These are phyloP conservation scores for Plasmodium adleri DNA, from an alignment of 169 alveolate genomes.

Conservation along the genomic window DNA sequence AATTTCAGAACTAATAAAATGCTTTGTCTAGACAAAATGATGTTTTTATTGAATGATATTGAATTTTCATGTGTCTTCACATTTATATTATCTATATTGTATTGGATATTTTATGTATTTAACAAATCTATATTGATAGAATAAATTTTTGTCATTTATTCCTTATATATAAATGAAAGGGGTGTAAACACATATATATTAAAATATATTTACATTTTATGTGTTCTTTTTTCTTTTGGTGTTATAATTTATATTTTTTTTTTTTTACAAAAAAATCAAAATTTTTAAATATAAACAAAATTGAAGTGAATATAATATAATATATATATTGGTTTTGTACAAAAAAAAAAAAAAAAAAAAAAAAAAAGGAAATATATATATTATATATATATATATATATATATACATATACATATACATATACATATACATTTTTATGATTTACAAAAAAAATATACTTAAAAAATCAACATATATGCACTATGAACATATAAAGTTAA, in stretches of 20 bases:
- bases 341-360: no score
- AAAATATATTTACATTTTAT: not conserved
- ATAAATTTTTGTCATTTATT: not conserved
- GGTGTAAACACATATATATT: constrained; percentile 1
- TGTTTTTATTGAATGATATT: constrained; percentile 41
- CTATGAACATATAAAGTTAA: no score
- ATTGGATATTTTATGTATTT: constrained; percentile 52
- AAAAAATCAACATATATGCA: no score
- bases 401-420: not conserved
- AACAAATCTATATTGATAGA: constrained; percentile 36
- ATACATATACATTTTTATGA: not conserved
- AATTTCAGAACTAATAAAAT: constrained; percentile 8
- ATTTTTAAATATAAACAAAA: no score
- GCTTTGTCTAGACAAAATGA: not conserved
- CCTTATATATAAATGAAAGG: not conserved
- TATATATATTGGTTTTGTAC: no score
- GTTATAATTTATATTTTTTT: not conserved
- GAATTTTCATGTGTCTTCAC: constrained; percentile 39
- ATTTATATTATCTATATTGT: constrained; percentile 31
- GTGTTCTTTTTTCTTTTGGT: not conserved
- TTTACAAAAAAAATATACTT: no score
- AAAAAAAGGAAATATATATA: no score
- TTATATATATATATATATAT: no score
- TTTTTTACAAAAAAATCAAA: no score
- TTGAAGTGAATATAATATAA: no score